These are phyloP conservation scores for Suillus placidus DNA, from an alignment of 768 basidiomycete genomes.

Conservation along the genomic window DNA sequence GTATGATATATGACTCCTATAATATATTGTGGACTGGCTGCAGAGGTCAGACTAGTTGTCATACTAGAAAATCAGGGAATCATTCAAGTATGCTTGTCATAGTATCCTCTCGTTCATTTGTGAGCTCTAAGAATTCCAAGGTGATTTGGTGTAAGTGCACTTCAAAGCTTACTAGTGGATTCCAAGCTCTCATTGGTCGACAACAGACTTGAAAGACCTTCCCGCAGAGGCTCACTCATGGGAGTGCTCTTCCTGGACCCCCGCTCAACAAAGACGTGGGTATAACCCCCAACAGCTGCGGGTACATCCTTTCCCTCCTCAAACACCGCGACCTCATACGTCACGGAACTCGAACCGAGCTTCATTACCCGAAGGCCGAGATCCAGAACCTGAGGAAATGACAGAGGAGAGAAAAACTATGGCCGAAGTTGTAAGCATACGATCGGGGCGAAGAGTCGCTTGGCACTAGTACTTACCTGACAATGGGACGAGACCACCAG, in stretches of 20 bases:
- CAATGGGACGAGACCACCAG: slow-evolving; percentile 80
- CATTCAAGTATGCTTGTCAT: background rate
- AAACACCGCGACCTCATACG: slow-evolving; percentile 82
- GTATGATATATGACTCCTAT: background rate
- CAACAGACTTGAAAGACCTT: slow-evolving; percentile 42
- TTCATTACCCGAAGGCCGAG: slow-evolving; percentile 69
- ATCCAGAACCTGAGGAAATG: slow-evolving; percentile 72
- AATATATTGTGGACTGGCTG: background rate
- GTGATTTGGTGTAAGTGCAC: background rate
- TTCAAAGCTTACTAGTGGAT: slow-evolving; percentile 30
- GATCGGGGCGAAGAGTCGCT: background rate
- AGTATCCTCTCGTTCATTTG: background rate
- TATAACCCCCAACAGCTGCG: slow-evolving; percentile 60
- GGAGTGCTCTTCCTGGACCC: slow-evolving; percentile 55
- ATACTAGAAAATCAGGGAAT: background rate
- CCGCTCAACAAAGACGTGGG: slow-evolving; percentile 81
- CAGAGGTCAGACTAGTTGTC: background rate
- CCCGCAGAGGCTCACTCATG: slow-evolving; percentile 45
- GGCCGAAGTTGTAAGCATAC: background rate
- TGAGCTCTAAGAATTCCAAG: background rate
- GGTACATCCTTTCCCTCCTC: slow-evolving; percentile 34
- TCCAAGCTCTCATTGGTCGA: background rate
- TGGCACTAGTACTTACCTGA: slow-evolving; percentile 42
- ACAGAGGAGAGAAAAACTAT: slow-evolving; percentile 71
- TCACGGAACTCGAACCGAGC: slow-evolving; percentile 74